Evolutionary conservation across 2,329 filamentous ascomycete genomes (phyloP).

Genomic region (Cercospora citrullina): DNA sequence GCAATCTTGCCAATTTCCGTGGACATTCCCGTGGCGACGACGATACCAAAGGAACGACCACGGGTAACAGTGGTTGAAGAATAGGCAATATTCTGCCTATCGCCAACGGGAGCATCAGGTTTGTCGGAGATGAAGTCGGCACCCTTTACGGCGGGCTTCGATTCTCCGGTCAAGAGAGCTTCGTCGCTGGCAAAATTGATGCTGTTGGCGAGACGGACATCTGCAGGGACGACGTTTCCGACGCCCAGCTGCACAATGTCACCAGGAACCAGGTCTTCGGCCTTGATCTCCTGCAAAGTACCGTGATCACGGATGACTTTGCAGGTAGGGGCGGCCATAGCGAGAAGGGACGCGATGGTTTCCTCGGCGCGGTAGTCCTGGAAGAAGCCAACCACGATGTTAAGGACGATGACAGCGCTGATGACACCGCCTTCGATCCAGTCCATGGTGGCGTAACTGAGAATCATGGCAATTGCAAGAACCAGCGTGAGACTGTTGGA

Average conservation of each 20-base stretch:
- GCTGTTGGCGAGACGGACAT: conserved; percentile 60
- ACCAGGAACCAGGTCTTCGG: conserved; percentile 63
- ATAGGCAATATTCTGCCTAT: conserved; percentile 65
- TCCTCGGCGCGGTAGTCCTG: conserved; percentile 62
- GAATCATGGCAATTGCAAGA: conserved; percentile 59
- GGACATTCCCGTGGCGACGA: conserved; percentile 60
- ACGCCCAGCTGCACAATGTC: conserved; percentile 64
- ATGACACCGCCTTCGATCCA: conserved; percentile 64
- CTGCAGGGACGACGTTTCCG: conserved; percentile 70
- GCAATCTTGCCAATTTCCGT: conserved; percentile 70
- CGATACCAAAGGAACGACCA: conserved; percentile 61
- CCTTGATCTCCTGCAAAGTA: conserved; percentile 53
- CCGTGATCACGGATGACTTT: conserved; percentile 57
- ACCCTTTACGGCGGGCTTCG: conserved; percentile 48
- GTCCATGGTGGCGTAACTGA: conserved; percentile 59
- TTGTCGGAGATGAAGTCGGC: conserved; percentile 34
- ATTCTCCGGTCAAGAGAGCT: conserved; percentile 70
- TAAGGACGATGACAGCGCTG: conserved; percentile 58
- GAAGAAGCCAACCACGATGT: conserved; percentile 60
- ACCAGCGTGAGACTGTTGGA: conserved; percentile 44
- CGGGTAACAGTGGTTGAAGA: conserved; percentile 64
- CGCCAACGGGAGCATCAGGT: conserved; percentile 56
- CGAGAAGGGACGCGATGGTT: conserved; percentile 58
- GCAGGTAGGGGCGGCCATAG: conserved; percentile 58
- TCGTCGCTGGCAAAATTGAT: conserved; percentile 78